Evolutionary conservation across 495 filamentous ascomycete genomes (phyloP).

Genomic region (Hypoxylon intermedium): DNA sequence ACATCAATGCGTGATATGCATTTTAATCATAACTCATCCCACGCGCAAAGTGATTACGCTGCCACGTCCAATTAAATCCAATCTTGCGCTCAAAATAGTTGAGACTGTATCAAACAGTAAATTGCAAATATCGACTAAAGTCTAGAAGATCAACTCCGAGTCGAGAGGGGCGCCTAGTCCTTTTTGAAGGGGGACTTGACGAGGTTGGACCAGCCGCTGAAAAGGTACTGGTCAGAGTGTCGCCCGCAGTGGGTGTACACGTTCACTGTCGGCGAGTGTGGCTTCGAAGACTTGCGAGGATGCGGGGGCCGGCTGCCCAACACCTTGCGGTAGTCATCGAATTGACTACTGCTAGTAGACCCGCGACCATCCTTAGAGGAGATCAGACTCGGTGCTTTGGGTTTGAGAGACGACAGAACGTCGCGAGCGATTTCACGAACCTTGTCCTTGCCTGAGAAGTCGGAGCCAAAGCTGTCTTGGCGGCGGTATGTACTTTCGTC

Average conservation of each 20-base stretch:
- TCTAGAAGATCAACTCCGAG: slow-evolving; percentile 1
- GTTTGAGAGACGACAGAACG: background rate
- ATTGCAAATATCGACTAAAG: background rate
- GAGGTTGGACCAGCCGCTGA: slow-evolving; percentile 39
- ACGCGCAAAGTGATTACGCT: slow-evolving; percentile 3
- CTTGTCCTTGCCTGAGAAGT: slow-evolving; percentile 38
- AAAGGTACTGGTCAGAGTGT: slow-evolving; percentile 44
- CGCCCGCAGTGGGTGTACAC: slow-evolving; percentile 45
- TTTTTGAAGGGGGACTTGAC: slow-evolving; percentile 33
- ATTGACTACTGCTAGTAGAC: slow-evolving; percentile 3
- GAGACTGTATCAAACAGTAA: slow-evolving; percentile 21
- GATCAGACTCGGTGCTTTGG: slow-evolving; percentile 9
- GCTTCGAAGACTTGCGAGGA: slow-evolving; percentile 26
- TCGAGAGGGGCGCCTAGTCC: slow-evolving; percentile 14
- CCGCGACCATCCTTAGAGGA: slow-evolving; percentile 7
- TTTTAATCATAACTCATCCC: slow-evolving; percentile 13
- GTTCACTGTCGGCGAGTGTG: slow-evolving; percentile 43
- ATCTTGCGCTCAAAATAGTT: background rate
- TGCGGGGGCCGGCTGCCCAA: slow-evolving; percentile 6
- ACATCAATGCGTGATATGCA: background rate
- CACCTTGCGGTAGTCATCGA: slow-evolving; percentile 15
- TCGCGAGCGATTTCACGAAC: slow-evolving; percentile 14
- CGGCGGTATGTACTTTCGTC: slow-evolving; percentile 22
- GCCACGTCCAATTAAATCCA: slow-evolving; percentile 23
- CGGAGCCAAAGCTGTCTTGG: slow-evolving; percentile 36